Evolutionary conservation across 2,329 filamentous ascomycete species (phyloP).

Genomic region (Talaromyces rugulosus): DNA sequence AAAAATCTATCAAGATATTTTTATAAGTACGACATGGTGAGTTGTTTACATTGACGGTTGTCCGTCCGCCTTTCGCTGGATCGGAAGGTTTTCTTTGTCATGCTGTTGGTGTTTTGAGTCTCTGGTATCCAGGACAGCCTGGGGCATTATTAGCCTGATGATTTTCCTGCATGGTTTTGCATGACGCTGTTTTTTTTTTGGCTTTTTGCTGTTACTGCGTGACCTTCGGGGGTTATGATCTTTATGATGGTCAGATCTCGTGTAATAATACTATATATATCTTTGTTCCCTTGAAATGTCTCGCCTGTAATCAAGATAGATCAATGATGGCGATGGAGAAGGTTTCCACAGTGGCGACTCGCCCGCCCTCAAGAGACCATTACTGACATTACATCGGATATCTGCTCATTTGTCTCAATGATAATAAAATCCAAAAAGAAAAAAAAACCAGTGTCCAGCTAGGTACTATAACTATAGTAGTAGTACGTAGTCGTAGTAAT

Average conservation of each 20-base stretch:
- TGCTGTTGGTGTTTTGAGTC: background rate
- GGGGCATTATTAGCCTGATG: background rate
- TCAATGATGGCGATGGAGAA: background rate
- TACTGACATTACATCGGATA: too few species aligned
- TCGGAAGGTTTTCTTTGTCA: conserved; percentile 4
- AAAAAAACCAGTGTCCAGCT: background rate
- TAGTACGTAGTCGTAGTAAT: too few species aligned
- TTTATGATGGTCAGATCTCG: background rate
- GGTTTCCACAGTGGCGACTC: background rate
- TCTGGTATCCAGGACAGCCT: background rate
- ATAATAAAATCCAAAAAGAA: background rate
- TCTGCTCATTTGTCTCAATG: too few species aligned
- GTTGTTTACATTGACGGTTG: background rate
- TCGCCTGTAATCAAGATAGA: background rate
- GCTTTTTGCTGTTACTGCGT: background rate
- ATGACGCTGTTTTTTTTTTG: background rate
- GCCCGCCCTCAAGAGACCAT: too few species aligned
- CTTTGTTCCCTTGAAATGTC: background rate
- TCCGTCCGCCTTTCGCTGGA: conserved; percentile 8
- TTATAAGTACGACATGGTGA: background rate
- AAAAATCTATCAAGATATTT: background rate
- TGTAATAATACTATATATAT: conserved; percentile 4
- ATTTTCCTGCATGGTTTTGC: background rate
- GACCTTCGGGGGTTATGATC: background rate
- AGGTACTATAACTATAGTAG: too few species aligned